phyloP scores from a whole-genome alignment of 2,329 filamentous ascomycete species.

The Penicillium fuscoglaucum region DNA sequence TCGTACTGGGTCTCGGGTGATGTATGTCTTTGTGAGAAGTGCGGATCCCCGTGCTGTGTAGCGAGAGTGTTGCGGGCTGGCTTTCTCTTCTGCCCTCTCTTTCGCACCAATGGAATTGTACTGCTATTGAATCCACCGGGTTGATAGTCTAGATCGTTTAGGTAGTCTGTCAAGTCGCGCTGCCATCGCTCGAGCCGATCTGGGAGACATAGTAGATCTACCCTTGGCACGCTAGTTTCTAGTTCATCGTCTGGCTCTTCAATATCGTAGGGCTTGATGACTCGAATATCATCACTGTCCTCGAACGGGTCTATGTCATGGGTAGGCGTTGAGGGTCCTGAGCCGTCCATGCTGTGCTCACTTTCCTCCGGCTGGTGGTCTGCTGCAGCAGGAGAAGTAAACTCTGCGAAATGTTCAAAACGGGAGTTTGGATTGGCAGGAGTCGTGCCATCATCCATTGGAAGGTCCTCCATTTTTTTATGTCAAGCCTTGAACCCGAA shows the following conservation, averaged over 20 bases:
- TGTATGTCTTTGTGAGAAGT: constrained; percentile 6
- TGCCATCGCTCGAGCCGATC: constrained; percentile 33
- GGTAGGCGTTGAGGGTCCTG: constrained; percentile 15
- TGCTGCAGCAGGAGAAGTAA: not conserved
- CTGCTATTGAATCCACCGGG: constrained; percentile 24
- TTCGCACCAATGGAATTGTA: constrained; percentile 11
- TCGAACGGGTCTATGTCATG: not conserved
- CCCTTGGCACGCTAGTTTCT: not conserved
- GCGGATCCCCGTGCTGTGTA: constrained; percentile 6
- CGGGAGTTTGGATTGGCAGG: not conserved
- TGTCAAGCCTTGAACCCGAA: not conserved
- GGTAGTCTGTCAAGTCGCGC: constrained; percentile 36
- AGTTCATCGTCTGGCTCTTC: constrained; percentile 38
- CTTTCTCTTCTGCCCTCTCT: constrained; percentile 40
- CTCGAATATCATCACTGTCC: constrained; percentile 27
- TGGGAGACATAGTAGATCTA: constrained; percentile 20
- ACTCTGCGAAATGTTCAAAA: not conserved
- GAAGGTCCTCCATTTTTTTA: not conserved
- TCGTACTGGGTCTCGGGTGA: constrained; percentile 17
- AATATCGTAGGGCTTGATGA: constrained; percentile 43
- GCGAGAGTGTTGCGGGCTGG: constrained; percentile 21
- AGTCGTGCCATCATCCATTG: constrained; percentile 4
- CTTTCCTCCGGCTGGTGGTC: constrained; percentile 9
- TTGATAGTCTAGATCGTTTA: constrained; percentile 35
- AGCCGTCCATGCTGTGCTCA: constrained; percentile 16